These are phyloP conservation scores for Rhodamnia rubescens DNA, from an alignment of 345 rosid genomes.

Conservation along the genomic window DNA sequence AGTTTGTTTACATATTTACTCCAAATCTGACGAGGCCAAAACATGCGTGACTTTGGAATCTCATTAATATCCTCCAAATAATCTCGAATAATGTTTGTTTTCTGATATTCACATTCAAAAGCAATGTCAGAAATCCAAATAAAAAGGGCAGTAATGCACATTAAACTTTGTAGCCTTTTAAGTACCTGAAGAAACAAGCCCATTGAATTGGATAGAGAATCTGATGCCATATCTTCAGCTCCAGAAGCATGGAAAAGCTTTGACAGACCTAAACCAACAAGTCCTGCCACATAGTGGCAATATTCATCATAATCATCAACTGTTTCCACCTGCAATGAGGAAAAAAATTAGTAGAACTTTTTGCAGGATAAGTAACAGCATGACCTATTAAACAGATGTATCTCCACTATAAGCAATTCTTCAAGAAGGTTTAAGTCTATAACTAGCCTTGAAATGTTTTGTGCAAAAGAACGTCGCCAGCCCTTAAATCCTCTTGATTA, in stretches of 20 bases:
- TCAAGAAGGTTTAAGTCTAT: neutral
- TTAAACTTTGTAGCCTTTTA: neutral
- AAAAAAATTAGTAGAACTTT: neutral
- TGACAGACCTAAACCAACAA: constrained; percentile 92
- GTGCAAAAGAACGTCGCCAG: neutral
- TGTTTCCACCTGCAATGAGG: constrained; percentile 67
- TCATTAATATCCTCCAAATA: constrained; percentile 96
- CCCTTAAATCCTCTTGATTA: neutral
- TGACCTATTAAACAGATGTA: neutral
- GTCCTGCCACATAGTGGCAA: constrained; percentile 97
- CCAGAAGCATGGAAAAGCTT: constrained; percentile 89
- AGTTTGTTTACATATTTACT: constrained; percentile 77
- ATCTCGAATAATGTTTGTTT: constrained; percentile 94
- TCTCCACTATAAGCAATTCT: neutral
- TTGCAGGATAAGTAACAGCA: neutral
- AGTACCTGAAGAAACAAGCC: constrained; percentile 96
- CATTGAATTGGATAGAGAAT: constrained; percentile 83
- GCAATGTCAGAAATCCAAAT: neutral
- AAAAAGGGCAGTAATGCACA: neutral
- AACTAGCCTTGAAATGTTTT: neutral
- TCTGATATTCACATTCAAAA: constrained; percentile 31
- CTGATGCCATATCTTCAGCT: constrained; percentile 60
- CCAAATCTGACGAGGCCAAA: constrained; percentile 97
- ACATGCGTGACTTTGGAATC: constrained; percentile 95
- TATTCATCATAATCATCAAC: constrained; percentile 89